Evolutionary conservation across 371 early-diverging fungal species (phyloP), one percentile per base, ranked within the genome.

Genomic region (Syncephalis fuscata): DNA sequence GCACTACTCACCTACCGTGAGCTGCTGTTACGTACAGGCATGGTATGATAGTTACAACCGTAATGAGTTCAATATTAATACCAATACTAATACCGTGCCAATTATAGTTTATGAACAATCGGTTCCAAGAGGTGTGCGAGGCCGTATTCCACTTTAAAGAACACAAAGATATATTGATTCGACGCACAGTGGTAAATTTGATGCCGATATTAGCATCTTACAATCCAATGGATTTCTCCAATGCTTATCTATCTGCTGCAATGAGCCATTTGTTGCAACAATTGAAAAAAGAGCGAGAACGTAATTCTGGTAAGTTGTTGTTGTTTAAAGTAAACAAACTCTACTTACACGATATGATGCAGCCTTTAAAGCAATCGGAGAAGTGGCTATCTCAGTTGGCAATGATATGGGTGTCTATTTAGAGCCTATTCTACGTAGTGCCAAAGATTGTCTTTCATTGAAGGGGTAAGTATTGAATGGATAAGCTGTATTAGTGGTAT

Each of bases 331-430:
- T 41, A 9, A 36, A 41, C 26, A 19, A 20, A 16, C 20, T 11
- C 15, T 25, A 3, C 42, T 7, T 49, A 19, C 32, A 22, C 16
- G 9, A 36, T 48, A 16, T 54, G 39, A 45, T 20, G 43, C 63
- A 63, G 92, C 89, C 0, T 89, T 92, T 55, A 60, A 73, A 38
- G 82, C 93, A 9, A 78, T 94, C 46, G 94, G 92, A 2, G 74
- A 83, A 39, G 75, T 97, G 5, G 82, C 92, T 0, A 67, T 85
- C 49, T 81, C 79, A 11, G 88, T 91, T 17, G 75, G 78, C n/a
- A 74, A 74, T 25, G 74, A 76, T 41, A 88, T 92, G 64, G 67
- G 75, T 14, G 85, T 78, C 7, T 93, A 80, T 57, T 59, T 93
- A 21, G 88, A 88, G 46, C 66, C 70, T 2, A 80, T 82, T 8